These are phyloP conservation scores for Zygotorulaspora florentina DNA, from an alignment of 805 yeast genomes.

Conservation along the genomic window DNA sequence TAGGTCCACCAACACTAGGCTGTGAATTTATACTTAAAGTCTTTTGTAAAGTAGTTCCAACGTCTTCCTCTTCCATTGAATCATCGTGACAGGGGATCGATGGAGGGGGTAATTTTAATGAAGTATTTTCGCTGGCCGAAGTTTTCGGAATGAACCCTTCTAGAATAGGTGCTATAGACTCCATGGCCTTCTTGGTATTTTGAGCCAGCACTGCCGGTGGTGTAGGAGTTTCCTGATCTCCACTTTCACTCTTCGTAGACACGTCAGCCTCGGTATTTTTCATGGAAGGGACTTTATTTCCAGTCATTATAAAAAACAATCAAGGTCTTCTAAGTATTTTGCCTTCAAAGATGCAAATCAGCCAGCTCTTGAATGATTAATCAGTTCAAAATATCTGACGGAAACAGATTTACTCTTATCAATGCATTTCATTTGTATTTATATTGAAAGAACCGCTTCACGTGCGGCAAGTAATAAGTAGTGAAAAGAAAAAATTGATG, in stretches of 20 bases:
- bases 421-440: neutral
- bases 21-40: conserved; percentile 27
- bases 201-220: conserved; percentile 33
- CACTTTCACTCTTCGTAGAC: neutral
- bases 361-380: too few relatives aligned
- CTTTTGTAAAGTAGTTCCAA: conserved; percentile 24
- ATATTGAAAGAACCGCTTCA: neutral
- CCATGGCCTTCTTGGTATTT: conserved; percentile 57
- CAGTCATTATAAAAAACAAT: neutral
- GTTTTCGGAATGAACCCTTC: conserved; percentile 72
- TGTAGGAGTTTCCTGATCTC: conserved; percentile 14
- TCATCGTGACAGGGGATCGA: conserved; percentile 22
- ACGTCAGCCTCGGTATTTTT: neutral
- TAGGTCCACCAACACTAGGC: conserved; percentile 11
- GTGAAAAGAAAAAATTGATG: neutral
- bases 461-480: neutral
- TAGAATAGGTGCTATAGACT: conserved; percentile 73
- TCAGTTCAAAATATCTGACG: too few relatives aligned
- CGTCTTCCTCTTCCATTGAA: conserved; percentile 25
- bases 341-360: too few relatives aligned
- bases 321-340: too few relatives aligned
- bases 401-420: too few relatives aligned
- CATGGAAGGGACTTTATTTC: neutral
- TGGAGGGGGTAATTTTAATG: conserved; percentile 34
- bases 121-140: conserved; percentile 46